Evolutionary conservation across 129 eudicot genomes (phyloP).

Genomic region (Helichrysum umbraculigerum): DNA sequence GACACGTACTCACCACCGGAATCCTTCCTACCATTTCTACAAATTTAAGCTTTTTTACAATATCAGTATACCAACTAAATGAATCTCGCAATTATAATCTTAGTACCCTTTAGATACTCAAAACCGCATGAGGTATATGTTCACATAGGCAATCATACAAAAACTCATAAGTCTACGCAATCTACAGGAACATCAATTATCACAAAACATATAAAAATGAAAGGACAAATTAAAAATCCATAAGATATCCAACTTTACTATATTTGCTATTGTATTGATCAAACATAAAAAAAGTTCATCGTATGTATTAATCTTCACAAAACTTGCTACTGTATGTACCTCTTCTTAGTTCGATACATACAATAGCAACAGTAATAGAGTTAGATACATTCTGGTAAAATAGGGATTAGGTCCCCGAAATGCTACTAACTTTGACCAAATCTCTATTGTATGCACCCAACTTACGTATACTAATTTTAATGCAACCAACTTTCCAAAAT

Average conservation of each 20-base stretch:
- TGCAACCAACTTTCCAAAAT: too few species aligned
- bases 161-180: slow-evolving; percentile 2
- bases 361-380: not conserved
- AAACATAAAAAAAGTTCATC: too few species aligned
- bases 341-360: not conserved
- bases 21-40: not conserved
- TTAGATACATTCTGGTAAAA: not conserved
- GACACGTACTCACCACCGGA: not conserved
- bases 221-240: not conserved
- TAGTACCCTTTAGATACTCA: not conserved
- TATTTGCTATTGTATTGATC: too few species aligned
- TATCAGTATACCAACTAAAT: slow-evolving; percentile 1
- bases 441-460: too few species aligned
- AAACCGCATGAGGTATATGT: not conserved
- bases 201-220: not conserved
- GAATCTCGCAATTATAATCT: not conserved
- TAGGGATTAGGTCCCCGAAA: too few species aligned
- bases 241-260: too few species aligned
- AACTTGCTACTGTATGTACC: not conserved
- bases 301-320: not conserved
- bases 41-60: not conserved
- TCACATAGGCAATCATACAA: not conserved
- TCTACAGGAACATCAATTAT: not conserved
- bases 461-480: too few species aligned
- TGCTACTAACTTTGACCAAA: too few species aligned